Evolutionary conservation across 2,329 filamentous ascomycete genomes (phyloP), one percentile per base, ranked within the genome.

Genomic region (Fusarium avenaceum): DNA sequence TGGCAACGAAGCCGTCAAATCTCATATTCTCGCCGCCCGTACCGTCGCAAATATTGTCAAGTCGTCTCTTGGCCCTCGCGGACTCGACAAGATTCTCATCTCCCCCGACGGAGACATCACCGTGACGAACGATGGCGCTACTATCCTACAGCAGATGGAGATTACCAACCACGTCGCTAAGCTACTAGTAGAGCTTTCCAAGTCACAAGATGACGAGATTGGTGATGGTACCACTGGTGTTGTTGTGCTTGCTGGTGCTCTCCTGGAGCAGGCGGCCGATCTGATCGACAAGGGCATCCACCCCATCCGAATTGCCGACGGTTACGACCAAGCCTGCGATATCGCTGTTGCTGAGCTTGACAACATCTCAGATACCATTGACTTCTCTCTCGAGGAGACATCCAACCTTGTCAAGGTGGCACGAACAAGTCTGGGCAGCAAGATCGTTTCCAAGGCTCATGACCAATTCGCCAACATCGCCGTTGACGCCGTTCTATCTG

Each of bases 211-310:
- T 76, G 95, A 98, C 74, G 96, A 99, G 83, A 99, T 99, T 76
- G 96, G 96, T 77, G 96, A 99, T 79, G 96, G 96, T 70, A 99
- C 96, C 67, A 99, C 96, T 1, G 96, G 96, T 80, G 96, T 99
- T 15, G 96, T 99, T 51, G 96, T 99, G 48, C 84, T 99, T 72
- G 96, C 96, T 15, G 96, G 95, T 69, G 94, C 96, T 66, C 88
- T 99, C 69, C 86, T 99, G 65, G 96, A 99, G 82, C 95, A 98
- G 83, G 96, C 96, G 19, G 93, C 95, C 67, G 96, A 97, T 79
- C 88, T 99, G 74, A 98, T 99, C 80, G 96, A 99, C 87, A 99
- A 99, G 88, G 96, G 96, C 78, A 99, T 99, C 75, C 96, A 99
- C 83, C 96, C 96, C 65, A 99, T 99, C 79, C 88, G 96, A 74